phyloP scores from a whole-genome alignment of 2,329 filamentous ascomycete genomes.

The Ophiocordyceps camponoti-leonardi region DNA sequence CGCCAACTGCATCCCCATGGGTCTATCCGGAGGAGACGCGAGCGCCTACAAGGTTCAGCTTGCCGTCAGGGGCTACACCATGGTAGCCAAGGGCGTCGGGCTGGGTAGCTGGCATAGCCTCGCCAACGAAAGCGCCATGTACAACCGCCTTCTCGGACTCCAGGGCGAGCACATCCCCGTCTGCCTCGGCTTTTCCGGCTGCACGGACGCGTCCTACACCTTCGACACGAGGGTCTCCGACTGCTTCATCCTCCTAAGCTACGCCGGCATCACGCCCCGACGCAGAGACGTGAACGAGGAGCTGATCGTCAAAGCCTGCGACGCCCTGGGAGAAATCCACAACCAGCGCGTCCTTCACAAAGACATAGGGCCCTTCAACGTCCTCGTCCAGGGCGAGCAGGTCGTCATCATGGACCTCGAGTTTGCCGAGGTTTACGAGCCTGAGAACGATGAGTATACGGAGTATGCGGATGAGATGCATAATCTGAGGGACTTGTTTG shows the following conservation, averaged over 20 bases:
- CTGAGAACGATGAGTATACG: no score
- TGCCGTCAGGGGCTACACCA: slow-evolving; percentile 16
- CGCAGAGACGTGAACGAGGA: no score
- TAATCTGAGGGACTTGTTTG: no score
- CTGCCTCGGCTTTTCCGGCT: slow-evolving; percentile 13
- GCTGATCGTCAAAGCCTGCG: no score
- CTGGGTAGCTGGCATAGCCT: slow-evolving; percentile 6
- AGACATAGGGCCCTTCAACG: no score
- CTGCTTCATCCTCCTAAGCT: neutral
- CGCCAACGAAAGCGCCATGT: slow-evolving; percentile 13
- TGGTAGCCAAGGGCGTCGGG: slow-evolving; percentile 22
- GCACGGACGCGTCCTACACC: neutral
- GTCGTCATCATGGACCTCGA: no score
- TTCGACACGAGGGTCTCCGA: neutral
- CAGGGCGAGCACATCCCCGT: slow-evolving; percentile 17
- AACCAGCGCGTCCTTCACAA: no score
- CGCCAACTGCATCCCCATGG: slow-evolving; percentile 12
- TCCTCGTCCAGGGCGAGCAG: no score
- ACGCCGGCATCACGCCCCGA: neutral
- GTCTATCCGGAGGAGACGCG: slow-evolving; percentile 11
- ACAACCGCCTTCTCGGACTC: slow-evolving; percentile 11
- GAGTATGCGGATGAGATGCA: no score
- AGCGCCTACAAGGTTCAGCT: slow-evolving; percentile 20
- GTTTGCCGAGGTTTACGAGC: no score
- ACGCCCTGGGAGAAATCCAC: no score